A percentile compares a stretch with the other conserved stretches of the same genome.
phyloP scores from a whole-genome alignment of 2,329 filamentous ascomycete species.

The Herpotrichia juniperi region DNA sequence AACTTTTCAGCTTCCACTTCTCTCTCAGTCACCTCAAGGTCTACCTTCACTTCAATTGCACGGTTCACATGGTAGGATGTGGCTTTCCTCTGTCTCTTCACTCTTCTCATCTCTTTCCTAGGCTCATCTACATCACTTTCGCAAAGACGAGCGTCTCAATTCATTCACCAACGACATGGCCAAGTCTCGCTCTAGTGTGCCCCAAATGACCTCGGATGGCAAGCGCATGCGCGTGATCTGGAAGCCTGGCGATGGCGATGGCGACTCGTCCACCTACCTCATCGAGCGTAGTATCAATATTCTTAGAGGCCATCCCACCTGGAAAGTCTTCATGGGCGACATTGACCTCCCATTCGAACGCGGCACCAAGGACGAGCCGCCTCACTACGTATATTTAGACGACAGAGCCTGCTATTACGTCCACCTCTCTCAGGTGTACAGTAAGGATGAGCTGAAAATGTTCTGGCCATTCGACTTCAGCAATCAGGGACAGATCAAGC shows the following conservation, averaged over 20 bases:
- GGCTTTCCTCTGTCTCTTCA: too few relatives aligned
- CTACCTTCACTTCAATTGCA: too few relatives aligned
- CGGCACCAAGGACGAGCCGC: conserved; percentile 34
- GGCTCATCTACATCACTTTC: too few relatives aligned
- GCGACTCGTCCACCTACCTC: conserved; percentile 33
- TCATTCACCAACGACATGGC: neutral
- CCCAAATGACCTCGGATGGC: conserved; percentile 30
- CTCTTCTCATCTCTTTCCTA: too few relatives aligned
- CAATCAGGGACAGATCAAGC: conserved; percentile 34
- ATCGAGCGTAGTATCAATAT: conserved; percentile 26
- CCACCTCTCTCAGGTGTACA: conserved; percentile 35
- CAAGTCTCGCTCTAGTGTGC: neutral
- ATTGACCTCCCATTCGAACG: conserved; percentile 29
- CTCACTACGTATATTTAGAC: conserved; percentile 48
- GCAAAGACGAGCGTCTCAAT: too few relatives aligned
- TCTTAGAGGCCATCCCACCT: conserved; percentile 40
- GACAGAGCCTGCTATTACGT: conserved; percentile 46
- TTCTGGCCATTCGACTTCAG: conserved; percentile 50
- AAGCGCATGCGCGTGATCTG: conserved; percentile 44
- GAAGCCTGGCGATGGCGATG: conserved; percentile 46
- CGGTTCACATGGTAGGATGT: too few relatives aligned
- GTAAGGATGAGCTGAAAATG: conserved; percentile 18
- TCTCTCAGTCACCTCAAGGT: too few relatives aligned
- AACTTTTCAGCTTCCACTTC: too few relatives aligned
- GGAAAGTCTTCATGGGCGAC: conserved; percentile 47